Conservation (phyloP, 441 rosid species). For the Cnidoscolus chayamansa region DNA sequence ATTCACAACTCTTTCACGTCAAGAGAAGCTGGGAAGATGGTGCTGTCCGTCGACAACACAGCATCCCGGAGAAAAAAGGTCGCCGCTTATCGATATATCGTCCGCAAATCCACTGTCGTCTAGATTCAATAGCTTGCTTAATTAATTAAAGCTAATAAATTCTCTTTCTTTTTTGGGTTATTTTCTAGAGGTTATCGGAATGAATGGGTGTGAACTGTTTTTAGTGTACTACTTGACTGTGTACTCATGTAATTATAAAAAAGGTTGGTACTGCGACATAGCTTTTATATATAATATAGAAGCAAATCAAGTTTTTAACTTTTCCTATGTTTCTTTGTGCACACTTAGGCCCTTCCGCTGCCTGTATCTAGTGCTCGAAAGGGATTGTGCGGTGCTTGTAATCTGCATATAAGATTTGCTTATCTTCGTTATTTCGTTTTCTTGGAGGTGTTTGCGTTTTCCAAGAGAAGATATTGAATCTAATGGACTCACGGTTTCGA, state of each 20-base stretch:
- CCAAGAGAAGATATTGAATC: too few species aligned
- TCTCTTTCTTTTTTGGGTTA: conserved; percentile 12
- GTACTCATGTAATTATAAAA: conserved; percentile 8
- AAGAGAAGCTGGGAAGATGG: conserved; percentile 77
- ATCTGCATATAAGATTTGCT: too few species aligned
- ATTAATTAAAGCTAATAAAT: neutral
- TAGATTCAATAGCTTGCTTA: neutral
- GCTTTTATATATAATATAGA: neutral
- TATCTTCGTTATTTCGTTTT: too few species aligned
- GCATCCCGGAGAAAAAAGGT: conserved; percentile 74
- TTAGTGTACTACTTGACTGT: neutral
- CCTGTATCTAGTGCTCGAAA: neutral
- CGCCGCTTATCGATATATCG: conserved; percentile 85
- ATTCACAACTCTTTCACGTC: conserved; percentile 69
- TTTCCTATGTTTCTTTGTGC: neutral
- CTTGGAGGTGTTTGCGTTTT: too few species aligned
- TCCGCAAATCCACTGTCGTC: conserved; percentile 48
- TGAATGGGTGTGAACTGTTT: neutral
- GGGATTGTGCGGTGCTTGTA: too few species aligned
- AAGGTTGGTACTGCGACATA: neutral
- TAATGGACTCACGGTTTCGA: too few species aligned
- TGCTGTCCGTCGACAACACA: conserved; percentile 82
- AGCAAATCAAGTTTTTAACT: neutral
- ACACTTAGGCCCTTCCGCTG: neutral
- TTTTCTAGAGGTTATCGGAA: neutral